These are phyloP conservation scores for Plantago major DNA, from an alignment of 257 asterid genomes.

Conservation along the genomic window DNA sequence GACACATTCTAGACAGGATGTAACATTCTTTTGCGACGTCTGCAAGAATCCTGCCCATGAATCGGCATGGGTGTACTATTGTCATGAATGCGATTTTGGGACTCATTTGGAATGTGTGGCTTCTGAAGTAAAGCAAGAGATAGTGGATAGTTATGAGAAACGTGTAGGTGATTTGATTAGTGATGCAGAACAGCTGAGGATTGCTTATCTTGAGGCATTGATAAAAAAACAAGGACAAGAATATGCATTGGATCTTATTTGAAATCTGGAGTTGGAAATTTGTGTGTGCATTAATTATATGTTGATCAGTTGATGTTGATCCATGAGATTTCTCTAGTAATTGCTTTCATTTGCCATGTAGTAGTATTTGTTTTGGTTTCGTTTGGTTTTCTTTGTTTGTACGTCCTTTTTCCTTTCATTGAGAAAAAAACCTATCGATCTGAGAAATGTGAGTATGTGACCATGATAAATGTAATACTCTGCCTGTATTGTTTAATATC, in stretches of 20 bases:
- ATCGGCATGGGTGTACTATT: slow-evolving; percentile 58
- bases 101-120: slow-evolving; percentile 66
- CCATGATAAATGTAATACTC: too few species aligned
- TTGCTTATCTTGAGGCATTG: neutral
- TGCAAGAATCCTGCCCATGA: slow-evolving; percentile 53
- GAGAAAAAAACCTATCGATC: too few species aligned
- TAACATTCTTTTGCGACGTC: slow-evolving; percentile 46
- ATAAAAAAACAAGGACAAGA: neutral
- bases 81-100: slow-evolving; percentile 68
- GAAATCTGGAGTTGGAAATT: neutral
- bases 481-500: too few species aligned
- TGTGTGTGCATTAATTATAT: neutral
- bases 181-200: too few species aligned
- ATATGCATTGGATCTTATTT: neutral
- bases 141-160: neutral
- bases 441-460: too few species aligned
- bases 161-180: too few species aligned
- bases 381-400: neutral
- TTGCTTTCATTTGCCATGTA: neutral
- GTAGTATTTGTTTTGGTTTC: neutral
- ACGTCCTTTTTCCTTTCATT: neutral
- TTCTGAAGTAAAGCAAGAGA: slow-evolving; percentile 23
- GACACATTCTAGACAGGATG: slow-evolving; percentile 30
- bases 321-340: neutral
- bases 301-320: too few species aligned